A percentile compares a stretch with the other conserved stretches of the same genome.
Evolutionary conservation across 1,139 yeast species (phyloP).

Genomic region (Candida anutae): DNA sequence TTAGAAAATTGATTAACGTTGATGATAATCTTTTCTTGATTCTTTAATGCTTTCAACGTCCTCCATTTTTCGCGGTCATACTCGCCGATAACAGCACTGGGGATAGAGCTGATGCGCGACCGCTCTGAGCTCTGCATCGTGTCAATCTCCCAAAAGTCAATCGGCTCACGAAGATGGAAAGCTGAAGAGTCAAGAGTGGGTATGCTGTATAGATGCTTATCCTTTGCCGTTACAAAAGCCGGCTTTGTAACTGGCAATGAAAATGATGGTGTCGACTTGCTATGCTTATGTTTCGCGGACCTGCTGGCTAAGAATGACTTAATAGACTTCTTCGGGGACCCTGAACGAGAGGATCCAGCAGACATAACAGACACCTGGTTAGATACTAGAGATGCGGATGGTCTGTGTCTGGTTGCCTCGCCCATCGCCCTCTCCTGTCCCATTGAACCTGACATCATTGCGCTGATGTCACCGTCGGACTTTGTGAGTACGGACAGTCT

Average conservation of each 20-base stretch:
- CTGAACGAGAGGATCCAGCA: constrained; percentile 18
- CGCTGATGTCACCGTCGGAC: constrained; percentile 11
- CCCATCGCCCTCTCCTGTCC: too few relatives aligned
- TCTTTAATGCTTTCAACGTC: constrained; percentile 31
- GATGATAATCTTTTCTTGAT: constrained; percentile 5
- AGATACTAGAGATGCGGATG: constrained; percentile 22
- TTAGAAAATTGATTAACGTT: too few relatives aligned
- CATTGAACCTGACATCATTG: constrained; percentile 1
- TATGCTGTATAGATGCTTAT: too few relatives aligned
- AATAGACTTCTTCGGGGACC: constrained; percentile 24
- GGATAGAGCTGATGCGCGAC: constrained; percentile 43
- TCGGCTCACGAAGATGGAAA: constrained; percentile 10
- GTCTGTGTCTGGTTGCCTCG: too few relatives aligned
- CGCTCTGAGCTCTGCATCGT: constrained; percentile 29
- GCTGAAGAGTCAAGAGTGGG: too few relatives aligned
- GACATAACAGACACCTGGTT: constrained; percentile 23
- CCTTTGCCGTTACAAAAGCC: background rate
- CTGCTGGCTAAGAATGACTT: constrained; percentile 14
- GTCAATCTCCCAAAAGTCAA: constrained; percentile 29
- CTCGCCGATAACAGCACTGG: constrained; percentile 54
- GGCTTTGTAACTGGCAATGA: background rate
- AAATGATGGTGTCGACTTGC: constrained; percentile 5
- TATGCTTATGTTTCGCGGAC: constrained; percentile 5
- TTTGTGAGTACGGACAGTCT: constrained; percentile 13
- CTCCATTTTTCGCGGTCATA: constrained; percentile 63